Evolutionary conservation across 2,329 filamentous ascomycete species (phyloP).

Genomic region (Corinectria fuckeliana): DNA sequence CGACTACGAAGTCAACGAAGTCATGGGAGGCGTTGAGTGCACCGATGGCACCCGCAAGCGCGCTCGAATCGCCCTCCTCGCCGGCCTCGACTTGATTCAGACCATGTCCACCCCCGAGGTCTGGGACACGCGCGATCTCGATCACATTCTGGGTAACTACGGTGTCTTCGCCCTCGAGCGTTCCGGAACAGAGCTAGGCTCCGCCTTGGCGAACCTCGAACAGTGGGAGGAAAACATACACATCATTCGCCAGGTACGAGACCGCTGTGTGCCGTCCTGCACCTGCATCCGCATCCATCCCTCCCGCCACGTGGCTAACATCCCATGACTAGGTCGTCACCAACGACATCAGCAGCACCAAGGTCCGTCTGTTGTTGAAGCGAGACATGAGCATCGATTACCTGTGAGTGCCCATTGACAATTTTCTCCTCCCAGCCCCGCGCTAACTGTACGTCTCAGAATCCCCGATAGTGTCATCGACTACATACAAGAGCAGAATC

Average conservation of each 20-base stretch:
- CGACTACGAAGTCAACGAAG: constrained; percentile 82
- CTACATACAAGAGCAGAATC: constrained; percentile 71
- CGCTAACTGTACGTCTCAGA: constrained; percentile 26
- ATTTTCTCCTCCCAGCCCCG: not conserved
- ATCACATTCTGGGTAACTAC: constrained; percentile 85
- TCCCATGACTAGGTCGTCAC: constrained; percentile 68
- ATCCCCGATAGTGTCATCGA: constrained; percentile 75
- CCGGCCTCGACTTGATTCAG: constrained; percentile 77
- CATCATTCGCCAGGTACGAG: constrained; percentile 69
- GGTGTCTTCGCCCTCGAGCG: constrained; percentile 89
- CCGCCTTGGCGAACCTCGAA: constrained; percentile 81
- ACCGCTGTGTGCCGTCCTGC: not conserved
- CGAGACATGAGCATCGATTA: constrained; percentile 85
- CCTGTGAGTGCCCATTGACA: constrained; percentile 37
- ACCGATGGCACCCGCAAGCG: constrained; percentile 69
- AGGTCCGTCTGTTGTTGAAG: constrained; percentile 82
- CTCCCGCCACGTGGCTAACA: constrained; percentile 18
- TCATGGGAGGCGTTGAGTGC: constrained; percentile 77
- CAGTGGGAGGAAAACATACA: constrained; percentile 86
- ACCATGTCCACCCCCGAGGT: constrained; percentile 77
- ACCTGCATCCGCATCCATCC: not conserved
- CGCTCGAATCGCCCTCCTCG: constrained; percentile 80
- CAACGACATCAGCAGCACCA: constrained; percentile 82
- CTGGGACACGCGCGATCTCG: constrained; percentile 84
- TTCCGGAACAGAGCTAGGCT: constrained; percentile 85